phyloP scores from a whole-genome alignment of 2,329 filamentous ascomycete species.

The Hypoxylon sp. region DNA sequence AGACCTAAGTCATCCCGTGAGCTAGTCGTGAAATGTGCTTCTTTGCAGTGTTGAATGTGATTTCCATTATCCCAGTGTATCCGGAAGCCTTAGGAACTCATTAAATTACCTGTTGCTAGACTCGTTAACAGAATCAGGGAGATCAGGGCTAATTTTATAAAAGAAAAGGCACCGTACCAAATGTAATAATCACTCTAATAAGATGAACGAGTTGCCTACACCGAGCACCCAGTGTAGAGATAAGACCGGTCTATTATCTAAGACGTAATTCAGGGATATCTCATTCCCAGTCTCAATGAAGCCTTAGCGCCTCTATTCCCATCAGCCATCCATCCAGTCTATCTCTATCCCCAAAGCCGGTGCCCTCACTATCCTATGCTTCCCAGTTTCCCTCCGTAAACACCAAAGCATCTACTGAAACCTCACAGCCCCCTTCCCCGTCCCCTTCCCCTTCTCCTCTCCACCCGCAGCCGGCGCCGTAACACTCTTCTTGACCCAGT shows the following conservation, averaged over 20 bases:
- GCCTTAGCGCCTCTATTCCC: slow-evolving; percentile 10
- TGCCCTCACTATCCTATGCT: background rate
- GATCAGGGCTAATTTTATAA: background rate
- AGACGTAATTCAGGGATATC: slow-evolving; percentile 23
- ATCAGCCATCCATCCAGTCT: slow-evolving; percentile 3
- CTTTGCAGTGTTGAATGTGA: background rate
- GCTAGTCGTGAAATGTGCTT: background rate
- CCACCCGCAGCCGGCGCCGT: background rate
- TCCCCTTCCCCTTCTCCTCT: background rate
- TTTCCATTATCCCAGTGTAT: too few relatives aligned
- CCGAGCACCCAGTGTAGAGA: background rate
- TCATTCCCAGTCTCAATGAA: slow-evolving; percentile 4
- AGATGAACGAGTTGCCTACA: background rate
- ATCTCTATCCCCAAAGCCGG: background rate
- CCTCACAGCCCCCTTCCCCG: slow-evolving; percentile 7
- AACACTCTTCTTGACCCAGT: background rate
- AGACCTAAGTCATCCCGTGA: too few relatives aligned
- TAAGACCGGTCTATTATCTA: slow-evolving; percentile 14
- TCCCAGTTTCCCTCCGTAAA: background rate
- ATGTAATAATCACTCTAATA: background rate
- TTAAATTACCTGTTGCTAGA: background rate
- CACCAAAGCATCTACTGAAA: slow-evolving; percentile 3
- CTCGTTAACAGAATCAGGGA: background rate
- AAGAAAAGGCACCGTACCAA: too few relatives aligned
- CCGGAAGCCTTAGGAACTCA: too few relatives aligned